These are phyloP conservation scores for Penicillium argentinense DNA, from an alignment of 495 filamentous ascomycete species.

Conservation along the genomic window DNA sequence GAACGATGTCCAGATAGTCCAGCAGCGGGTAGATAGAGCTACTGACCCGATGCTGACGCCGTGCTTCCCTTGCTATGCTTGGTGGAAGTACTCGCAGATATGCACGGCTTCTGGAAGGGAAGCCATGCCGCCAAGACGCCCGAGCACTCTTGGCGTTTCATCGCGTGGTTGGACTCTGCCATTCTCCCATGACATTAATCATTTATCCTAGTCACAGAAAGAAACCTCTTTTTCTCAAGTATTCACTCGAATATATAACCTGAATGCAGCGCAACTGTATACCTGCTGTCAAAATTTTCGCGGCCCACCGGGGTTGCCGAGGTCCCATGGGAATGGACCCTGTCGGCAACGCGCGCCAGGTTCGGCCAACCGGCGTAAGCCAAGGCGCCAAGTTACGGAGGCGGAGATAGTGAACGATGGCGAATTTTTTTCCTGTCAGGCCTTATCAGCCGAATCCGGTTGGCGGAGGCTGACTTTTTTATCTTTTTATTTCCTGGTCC, in stretches of 20 bases:
- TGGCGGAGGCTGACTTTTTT: slow-evolving; percentile 21
- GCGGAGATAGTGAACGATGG: slow-evolving; percentile 10
- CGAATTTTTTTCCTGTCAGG: slow-evolving; percentile 17
- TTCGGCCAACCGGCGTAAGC: slow-evolving; percentile 1
- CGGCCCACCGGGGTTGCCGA: slow-evolving; percentile 19
- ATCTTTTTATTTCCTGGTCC: slow-evolving; percentile 2
- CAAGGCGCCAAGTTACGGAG: slow-evolving; percentile 26
- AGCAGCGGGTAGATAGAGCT: no score
- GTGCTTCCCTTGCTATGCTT: no score
- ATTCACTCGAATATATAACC: no score
- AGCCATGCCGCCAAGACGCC: not conserved
- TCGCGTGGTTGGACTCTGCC: not conserved
- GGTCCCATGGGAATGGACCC: slow-evolving; percentile 3
- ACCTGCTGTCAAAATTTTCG: slow-evolving; percentile 9
- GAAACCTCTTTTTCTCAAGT: no score
- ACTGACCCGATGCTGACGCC: no score
- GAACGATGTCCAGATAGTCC: no score
- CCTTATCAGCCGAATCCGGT: slow-evolving; percentile 23
- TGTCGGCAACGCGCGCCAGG: slow-evolving; percentile 13
- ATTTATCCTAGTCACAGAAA: no score
- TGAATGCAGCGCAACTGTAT: no score
- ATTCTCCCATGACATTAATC: no score
- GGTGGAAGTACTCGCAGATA: no score
- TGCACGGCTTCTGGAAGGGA: not conserved
- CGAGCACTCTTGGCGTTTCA: slow-evolving; percentile 10